Conservation (phyloP, 2,329 filamentous ascomycete genomes). For the Talaromyces piceae region DNA sequence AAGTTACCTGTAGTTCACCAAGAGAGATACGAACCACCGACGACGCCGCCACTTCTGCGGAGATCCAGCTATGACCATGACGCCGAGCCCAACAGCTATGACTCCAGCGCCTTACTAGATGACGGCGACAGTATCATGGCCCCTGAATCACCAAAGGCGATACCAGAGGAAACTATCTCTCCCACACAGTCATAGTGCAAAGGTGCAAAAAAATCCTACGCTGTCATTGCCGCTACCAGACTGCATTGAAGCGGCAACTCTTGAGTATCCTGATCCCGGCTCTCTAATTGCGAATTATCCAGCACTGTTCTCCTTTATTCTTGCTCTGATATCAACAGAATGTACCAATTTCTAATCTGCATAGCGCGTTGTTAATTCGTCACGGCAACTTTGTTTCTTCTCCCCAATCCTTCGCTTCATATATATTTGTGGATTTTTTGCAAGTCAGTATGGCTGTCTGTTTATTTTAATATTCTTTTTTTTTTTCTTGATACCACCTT, state of each 20-base stretch:
- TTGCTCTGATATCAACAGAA: background rate
- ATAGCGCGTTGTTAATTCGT: background rate
- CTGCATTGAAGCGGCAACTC: background rate
- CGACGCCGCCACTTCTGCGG: conserved; percentile 50
- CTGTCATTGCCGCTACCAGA: background rate
- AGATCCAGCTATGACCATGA: conserved; percentile 53
- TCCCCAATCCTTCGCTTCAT: background rate
- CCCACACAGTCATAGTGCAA: conserved; percentile 2
- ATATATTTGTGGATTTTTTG: background rate
- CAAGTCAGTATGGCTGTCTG: background rate
- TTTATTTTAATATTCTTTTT: background rate
- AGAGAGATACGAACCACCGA: conserved; percentile 27
- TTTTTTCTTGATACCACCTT: background rate
- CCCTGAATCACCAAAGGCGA: conserved; percentile 27
- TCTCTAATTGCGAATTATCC: background rate
- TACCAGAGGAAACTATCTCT: conserved; percentile 15
- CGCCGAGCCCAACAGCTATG: conserved; percentile 45
- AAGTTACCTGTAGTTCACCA: conserved; percentile 15
- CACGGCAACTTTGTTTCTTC: background rate
- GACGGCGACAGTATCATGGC: conserved; percentile 37
- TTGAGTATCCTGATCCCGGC: background rate
- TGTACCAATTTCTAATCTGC: conserved; percentile 1
- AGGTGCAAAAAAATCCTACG: background rate
- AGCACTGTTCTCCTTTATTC: background rate
- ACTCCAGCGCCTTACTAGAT: conserved; percentile 42